Conservation (phyloP, 2,329 filamentous ascomycete genomes). For the Verticillium nonalfalfae region DNA sequence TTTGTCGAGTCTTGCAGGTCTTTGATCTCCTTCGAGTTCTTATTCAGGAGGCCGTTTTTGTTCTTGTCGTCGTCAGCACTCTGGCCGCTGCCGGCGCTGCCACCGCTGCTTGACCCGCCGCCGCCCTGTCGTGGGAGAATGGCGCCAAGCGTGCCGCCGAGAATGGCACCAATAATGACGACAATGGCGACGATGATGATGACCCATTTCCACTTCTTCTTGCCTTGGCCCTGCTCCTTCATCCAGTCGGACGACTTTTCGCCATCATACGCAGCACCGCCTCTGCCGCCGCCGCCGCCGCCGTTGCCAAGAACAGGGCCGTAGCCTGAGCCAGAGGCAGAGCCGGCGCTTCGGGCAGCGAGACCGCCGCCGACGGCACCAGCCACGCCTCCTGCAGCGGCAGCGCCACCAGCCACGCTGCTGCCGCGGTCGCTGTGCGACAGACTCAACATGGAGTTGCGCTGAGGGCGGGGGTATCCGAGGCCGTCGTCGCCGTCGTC, state of each 20-base stretch:
- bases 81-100: slow-evolving; percentile 26
- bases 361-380: slow-evolving; percentile 27
- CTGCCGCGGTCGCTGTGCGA: slow-evolving; percentile 30
- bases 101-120: slow-evolving; percentile 14
- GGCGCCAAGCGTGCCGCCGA: slow-evolving; percentile 68
- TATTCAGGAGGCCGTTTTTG: slow-evolving; percentile 63
- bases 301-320: slow-evolving; percentile 43
- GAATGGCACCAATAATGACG: slow-evolving; percentile 63
- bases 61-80: slow-evolving; percentile 54
- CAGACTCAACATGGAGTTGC: slow-evolving; percentile 55
- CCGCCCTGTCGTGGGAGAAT: slow-evolving; percentile 47
- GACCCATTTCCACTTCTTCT: slow-evolving; percentile 64
- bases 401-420: slow-evolving; percentile 37
- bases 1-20: slow-evolving; percentile 71
- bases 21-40: slow-evolving; percentile 74
- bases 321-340: slow-evolving; percentile 36
- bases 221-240: slow-evolving; percentile 48
- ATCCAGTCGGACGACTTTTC: slow-evolving; percentile 65
- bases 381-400: slow-evolving; percentile 36
- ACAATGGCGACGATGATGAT: slow-evolving; percentile 59
- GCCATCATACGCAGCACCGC: slow-evolving; percentile 19
- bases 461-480: slow-evolving; percentile 42
- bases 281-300: slow-evolving; percentile 22
- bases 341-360: slow-evolving; percentile 21
- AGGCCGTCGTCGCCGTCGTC: slow-evolving; percentile 88